Percentiles rank a stretch among this genome's conserved stretches.
phyloP scores from a whole-genome alignment of 73 alveolate species.

The Tetrahymena borealis region DNA sequence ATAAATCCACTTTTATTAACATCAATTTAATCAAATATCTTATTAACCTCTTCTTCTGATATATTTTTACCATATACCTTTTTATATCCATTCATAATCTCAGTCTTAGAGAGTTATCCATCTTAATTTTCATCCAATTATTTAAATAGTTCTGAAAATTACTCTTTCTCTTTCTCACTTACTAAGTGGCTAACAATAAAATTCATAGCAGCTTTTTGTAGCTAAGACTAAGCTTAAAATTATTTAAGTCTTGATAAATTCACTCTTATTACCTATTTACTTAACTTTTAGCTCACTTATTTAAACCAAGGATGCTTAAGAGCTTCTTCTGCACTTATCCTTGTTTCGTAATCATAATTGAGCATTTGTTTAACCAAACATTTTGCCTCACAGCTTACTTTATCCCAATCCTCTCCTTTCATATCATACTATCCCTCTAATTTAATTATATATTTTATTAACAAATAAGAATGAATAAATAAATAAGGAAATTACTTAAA shows the following conservation, averaged over 20 bases:
- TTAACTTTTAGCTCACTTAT: background rate
- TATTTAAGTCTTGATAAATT: background rate
- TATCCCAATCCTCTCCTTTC: conserved; percentile 2
- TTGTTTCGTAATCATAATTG: conserved; percentile 8
- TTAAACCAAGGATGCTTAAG: conserved; percentile 73
- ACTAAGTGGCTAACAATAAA: conserved; percentile 4
- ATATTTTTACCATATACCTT: background rate
- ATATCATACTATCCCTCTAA: background rate
- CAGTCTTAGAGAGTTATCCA: conserved; percentile 13
- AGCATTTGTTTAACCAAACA: background rate
- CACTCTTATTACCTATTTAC: background rate
- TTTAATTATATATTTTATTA: background rate
- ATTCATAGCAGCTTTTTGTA: conserved; percentile 16
- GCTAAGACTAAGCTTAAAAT: background rate
- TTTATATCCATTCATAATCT: background rate
- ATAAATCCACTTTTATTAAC: conserved; percentile 16
- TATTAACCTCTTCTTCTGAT: background rate
- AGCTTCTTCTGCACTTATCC: conserved; percentile 69
- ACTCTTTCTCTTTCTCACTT: conserved; percentile 3
- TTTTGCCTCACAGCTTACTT: conserved; percentile 1
- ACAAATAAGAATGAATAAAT: background rate
- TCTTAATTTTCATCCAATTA: conserved; percentile 15
- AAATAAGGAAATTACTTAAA: background rate
- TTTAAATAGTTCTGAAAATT: conserved; percentile 6
- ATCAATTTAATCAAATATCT: background rate